Evolutionary conservation across 75 land plant species (phyloP).

Genomic region (Adiantum capillusveneris): DNA sequence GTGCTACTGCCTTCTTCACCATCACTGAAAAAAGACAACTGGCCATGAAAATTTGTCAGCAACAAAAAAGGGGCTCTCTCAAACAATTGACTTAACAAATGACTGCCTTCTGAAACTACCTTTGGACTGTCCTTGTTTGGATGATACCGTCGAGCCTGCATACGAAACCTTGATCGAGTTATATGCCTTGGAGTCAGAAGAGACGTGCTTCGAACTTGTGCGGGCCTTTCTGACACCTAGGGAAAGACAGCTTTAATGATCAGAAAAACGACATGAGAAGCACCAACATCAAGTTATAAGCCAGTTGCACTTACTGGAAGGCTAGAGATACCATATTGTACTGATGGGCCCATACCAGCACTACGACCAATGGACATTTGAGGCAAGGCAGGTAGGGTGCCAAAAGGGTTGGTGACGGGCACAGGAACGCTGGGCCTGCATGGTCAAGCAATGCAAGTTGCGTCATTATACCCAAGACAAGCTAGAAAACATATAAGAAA

Average conservation of each 20-base stretch:
- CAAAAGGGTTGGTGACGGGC: constrained; percentile 75
- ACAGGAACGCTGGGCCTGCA: background rate
- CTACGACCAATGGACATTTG: constrained; percentile 83
- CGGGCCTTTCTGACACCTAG: constrained; percentile 73
- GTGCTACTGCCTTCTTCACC: constrained; percentile 71
- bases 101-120: constrained; percentile 34
- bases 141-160: constrained; percentile 76
- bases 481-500: too few relatives aligned
- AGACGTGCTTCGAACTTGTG: constrained; percentile 54
- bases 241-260: background rate
- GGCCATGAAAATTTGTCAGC: constrained; percentile 6
- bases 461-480: too few relatives aligned
- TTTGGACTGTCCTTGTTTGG: constrained; percentile 66
- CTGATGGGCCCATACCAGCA: constrained; percentile 63
- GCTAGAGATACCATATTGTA: constrained; percentile 97
- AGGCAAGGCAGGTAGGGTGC: constrained; percentile 92
- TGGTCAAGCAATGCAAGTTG: too few relatives aligned
- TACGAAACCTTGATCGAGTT: constrained; percentile 62
- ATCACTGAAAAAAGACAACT: constrained; percentile 89
- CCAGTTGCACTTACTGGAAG: constrained; percentile 67
- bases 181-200: constrained; percentile 69
- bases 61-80: too few relatives aligned
- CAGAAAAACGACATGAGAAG: too few relatives aligned
- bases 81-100: too few relatives aligned
- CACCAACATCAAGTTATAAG: too few relatives aligned